Base-by-base conservation (phyloP, 2,329 filamentous ascomycete genomes). In the Neonectria hederae region DNA sequence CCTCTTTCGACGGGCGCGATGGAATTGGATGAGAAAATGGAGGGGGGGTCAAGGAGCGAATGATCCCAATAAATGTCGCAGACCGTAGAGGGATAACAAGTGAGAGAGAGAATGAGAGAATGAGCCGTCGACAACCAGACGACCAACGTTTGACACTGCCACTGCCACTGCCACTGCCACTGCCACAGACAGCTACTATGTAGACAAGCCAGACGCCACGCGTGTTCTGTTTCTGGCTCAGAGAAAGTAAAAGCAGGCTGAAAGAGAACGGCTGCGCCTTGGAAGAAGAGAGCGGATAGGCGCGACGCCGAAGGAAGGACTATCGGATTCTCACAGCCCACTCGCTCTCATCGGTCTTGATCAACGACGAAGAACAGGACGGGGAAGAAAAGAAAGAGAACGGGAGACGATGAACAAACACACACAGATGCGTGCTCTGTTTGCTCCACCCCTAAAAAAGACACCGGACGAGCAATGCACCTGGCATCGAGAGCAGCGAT, bases 121-220 rank as follows among this genome's bases (percentile, higher is more conserved):
- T 55, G 46, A 56, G 63, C 10, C 22, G 56, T 64, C 56, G 56
- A 59, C 52, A 55, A 26, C 54, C 45, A 67, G 66, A 62, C 61
- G 65, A 60, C 65, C 64, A 62, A 51, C 35, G 57, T 53, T n/a
- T n/a, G n/a, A n/a, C n/a, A n/a, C n/a, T 59, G 56, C 59, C 43
- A 55, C 60, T 48, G 40, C 53, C 48, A 66, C 38, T 9, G 21
- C 38, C 14, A 43, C 59, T 43, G 35, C 57, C 48, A 68, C 40
- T 17, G 22, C 38, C 17, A 30, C 22, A 49, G 30, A 26, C 24
- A 19, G 17, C 10, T 32, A n/a, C 10, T 11, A 32, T 4, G 30
- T 28, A 1, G 28, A 9, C 28, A 28, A 28, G 10, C 30, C 30
- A 32, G 13, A 32, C 17, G 8, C 10, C 5, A 28, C 21, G 11